These are phyloP conservation scores for Herpetospermum pedunculosum DNA, from an alignment of 306 rosid species.

Conservation along the genomic window DNA sequence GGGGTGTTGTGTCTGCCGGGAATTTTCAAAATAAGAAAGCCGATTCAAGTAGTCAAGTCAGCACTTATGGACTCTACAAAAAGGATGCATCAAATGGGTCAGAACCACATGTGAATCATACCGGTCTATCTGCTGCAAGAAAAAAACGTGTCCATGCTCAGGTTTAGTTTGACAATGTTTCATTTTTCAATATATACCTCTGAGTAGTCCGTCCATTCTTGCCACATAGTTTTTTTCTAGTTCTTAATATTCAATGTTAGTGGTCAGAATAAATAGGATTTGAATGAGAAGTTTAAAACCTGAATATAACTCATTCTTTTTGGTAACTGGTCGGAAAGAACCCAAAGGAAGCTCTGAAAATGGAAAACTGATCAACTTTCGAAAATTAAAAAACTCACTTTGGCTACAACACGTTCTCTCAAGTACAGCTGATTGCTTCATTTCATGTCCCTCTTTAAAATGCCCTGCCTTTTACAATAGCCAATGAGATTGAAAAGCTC, in stretches of 20 bases:
- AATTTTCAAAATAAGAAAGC: constrained; percentile 42
- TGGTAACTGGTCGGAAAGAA: background rate
- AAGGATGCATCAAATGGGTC: constrained; percentile 64
- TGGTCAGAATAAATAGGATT: background rate
- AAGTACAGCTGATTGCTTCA: background rate
- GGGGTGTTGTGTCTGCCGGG: constrained; percentile 52
- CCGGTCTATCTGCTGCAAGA: constrained; percentile 59
- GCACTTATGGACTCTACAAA: constrained; percentile 43
- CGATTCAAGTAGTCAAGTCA: constrained; percentile 47
- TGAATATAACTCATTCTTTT: background rate
- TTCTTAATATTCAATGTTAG: constrained; percentile 9
- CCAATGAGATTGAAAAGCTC: background rate
- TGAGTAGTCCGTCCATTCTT: background rate
- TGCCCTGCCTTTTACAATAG: background rate
- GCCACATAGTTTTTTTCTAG: background rate
- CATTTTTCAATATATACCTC: background rate
- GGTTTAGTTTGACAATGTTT: constrained; percentile 28
- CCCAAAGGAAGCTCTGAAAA: background rate
- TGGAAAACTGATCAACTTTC: background rate
- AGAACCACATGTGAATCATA: constrained; percentile 53
- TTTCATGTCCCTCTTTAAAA: background rate
- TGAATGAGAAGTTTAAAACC: background rate
- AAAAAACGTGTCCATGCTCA: constrained; percentile 83
- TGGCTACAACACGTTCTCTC: background rate
- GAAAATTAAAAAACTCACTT: background rate